Evolutionary conservation across 345 rosid genomes (phyloP).

Genomic region (Eucalyptus microcorys): DNA sequence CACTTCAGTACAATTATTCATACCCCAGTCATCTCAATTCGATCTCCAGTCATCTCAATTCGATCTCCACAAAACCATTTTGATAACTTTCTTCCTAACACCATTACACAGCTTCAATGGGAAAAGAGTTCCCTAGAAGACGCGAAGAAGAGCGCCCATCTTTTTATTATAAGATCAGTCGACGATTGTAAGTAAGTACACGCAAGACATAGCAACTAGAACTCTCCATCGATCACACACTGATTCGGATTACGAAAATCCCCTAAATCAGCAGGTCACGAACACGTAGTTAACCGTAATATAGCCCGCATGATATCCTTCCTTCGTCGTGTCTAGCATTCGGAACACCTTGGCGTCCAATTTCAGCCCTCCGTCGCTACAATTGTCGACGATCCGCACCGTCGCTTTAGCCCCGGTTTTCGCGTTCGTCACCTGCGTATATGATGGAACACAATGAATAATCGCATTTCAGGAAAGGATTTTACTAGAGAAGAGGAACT

Average conservation of each 20-base stretch:
- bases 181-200: background rate
- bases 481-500: background rate
- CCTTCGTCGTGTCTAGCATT: slow-evolving; percentile 24
- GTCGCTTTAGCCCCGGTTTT: slow-evolving; percentile 19
- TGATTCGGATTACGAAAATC: background rate
- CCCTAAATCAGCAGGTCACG: slow-evolving; percentile 10
- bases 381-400: slow-evolving; percentile 46
- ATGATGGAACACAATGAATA: background rate
- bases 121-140: background rate
- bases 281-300: slow-evolving; percentile 32
- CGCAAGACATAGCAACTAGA: background rate
- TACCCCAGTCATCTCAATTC: background rate
- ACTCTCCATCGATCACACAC: background rate
- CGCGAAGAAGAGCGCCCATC: background rate
- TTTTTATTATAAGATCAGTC: background rate
- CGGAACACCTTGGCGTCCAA: slow-evolving; percentile 24
- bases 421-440: slow-evolving; percentile 31
- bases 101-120: background rate
- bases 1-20: background rate
- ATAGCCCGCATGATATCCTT: slow-evolving; percentile 20
- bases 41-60: background rate
- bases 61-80: background rate
- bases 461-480: background rate
- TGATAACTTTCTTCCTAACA: background rate
- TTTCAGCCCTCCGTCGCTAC: slow-evolving; percentile 43